Base-by-base conservation (phyloP, 1,284 basidiomycete genomes). In the Bjerkandera adusta region DNA sequence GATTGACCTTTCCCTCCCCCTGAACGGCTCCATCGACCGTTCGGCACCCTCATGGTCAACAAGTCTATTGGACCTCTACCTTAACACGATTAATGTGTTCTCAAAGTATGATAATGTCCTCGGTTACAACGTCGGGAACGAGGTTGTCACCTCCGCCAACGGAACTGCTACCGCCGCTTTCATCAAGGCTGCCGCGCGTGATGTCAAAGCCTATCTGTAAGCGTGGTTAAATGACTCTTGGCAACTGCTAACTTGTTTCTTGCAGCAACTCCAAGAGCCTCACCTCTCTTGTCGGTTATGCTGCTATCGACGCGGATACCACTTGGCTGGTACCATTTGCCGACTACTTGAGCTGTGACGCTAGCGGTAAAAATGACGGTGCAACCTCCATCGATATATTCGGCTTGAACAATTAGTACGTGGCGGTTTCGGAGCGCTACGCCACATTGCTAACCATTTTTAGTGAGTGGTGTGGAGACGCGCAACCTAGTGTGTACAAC, bases 161-260 rank as follows among this genome's bases (percentile, higher is more conserved):
- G 77, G 72, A 51, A 89, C 89, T 12, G 70, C 68, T 36, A 81
- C 86, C 13, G 81, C 83, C 8, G 79, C 92, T 1, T 96, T 82
- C 64, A 80, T 97, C 65, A 96, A 96, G 67, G 92, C 92, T 32
- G 92, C 92, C 15, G 91, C 91, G 18, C 81, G 93, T 32, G 94
- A 97, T 63, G 70, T 81, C 58, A 94, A 85, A 65, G 81, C 92
- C 2, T 96, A 93, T 67, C 72, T 94, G 83, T 86, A 51, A 59
- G 80, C 66, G 3, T 32, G n/a, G n/a, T n/a, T n/a, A n/a, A n/a
- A n/a, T 10, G 33, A 24, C 26, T 20, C 3, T 22, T 29, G 46
- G n/a, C 30, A 26, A 29, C 34, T 35, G 33, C 48, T 35, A 18
- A 29, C 21, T 47, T 35, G 45, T 22, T 29, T 48, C 36, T 25